phyloP scores from a whole-genome alignment of 2,329 filamentous ascomycete species.

The Thielaviopsis musarum region DNA sequence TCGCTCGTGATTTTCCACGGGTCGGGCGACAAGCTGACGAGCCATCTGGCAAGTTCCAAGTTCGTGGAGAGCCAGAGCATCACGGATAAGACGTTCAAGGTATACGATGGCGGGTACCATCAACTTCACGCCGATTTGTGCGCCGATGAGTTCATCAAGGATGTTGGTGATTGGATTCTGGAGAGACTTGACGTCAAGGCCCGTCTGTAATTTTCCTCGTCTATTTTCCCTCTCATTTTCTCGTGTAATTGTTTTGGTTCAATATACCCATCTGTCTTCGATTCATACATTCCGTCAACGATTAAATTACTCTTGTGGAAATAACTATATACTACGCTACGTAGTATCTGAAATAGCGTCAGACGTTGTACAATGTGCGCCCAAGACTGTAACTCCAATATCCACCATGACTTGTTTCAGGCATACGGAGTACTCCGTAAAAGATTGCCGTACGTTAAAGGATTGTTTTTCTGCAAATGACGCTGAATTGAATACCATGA shows the following conservation, averaged over 20 bases:
- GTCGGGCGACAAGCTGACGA: constrained; percentile 53
- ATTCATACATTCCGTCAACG: too few species aligned
- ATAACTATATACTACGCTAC: too few species aligned
- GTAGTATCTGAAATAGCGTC: too few species aligned
- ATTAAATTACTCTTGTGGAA: too few species aligned
- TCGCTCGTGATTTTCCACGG: constrained; percentile 63
- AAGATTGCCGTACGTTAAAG: too few species aligned
- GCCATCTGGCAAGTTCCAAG: constrained; percentile 44
- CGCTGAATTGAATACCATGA: not conserved
- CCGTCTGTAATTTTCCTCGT: constrained; percentile 20
- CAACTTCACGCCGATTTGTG: constrained; percentile 47
- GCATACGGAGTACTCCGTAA: too few species aligned
- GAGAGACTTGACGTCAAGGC: constrained; percentile 20
- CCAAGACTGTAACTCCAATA: too few species aligned
- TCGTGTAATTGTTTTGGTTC: not conserved
- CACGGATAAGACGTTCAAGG: constrained; percentile 52
- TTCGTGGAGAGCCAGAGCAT: constrained; percentile 44
- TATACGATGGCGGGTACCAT: constrained; percentile 66
- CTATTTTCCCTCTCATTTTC: not conserved
- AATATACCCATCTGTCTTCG: too few species aligned
- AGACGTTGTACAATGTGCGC: too few species aligned
- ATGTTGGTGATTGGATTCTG: constrained; percentile 52
- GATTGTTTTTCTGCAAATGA: too few species aligned
- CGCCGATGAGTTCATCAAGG: constrained; percentile 36
- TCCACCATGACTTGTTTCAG: too few species aligned